Conservation (phyloP, 2,329 filamentous ascomycete species). For the Ramichloridium luteum region DNA sequence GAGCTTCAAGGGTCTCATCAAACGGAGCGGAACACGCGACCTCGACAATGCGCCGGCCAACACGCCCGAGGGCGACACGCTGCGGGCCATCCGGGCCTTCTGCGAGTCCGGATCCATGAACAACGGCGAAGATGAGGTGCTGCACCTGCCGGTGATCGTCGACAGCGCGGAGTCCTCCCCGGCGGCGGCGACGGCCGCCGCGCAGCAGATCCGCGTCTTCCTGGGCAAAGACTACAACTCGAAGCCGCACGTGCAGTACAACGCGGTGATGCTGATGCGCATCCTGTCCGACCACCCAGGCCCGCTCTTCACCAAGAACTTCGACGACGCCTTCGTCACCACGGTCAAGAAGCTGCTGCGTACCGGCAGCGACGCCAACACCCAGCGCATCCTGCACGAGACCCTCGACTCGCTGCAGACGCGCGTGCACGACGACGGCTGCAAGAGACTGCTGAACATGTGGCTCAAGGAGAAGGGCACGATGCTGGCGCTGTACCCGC, state of each 20-base stretch:
- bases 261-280: conserved; percentile 86
- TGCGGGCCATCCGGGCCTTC: conserved; percentile 59
- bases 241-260: conserved; percentile 74
- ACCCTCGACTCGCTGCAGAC: conserved; percentile 67
- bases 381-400: conserved; percentile 77
- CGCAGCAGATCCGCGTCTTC: conserved; percentile 68
- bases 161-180: conserved; percentile 90
- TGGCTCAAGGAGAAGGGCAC: conserved; percentile 73
- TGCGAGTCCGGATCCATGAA: conserved; percentile 55
- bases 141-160: conserved; percentile 86
- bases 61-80: conserved; percentile 55
- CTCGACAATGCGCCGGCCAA: conserved; percentile 24
- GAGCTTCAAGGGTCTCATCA: not conserved
- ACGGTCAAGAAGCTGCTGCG: conserved; percentile 64
- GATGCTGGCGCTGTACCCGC: not conserved
- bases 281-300: conserved; percentile 91
- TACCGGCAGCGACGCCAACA: conserved; percentile 57
- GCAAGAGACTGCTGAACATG: conserved; percentile 64
- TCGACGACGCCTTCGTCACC: conserved; percentile 74
- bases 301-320: conserved; percentile 74
- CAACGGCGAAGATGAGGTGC: conserved; percentile 68
- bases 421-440: conserved; percentile 64
- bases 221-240: conserved; percentile 52
- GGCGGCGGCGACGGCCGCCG: conserved; percentile 68
- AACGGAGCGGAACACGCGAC: conserved; percentile 5